Percentiles rank a stretch among this genome's conserved stretches.
phyloP scores from a whole-genome alignment of 192 early-diverging fungal species.

The Backusella tuberculispora region DNA sequence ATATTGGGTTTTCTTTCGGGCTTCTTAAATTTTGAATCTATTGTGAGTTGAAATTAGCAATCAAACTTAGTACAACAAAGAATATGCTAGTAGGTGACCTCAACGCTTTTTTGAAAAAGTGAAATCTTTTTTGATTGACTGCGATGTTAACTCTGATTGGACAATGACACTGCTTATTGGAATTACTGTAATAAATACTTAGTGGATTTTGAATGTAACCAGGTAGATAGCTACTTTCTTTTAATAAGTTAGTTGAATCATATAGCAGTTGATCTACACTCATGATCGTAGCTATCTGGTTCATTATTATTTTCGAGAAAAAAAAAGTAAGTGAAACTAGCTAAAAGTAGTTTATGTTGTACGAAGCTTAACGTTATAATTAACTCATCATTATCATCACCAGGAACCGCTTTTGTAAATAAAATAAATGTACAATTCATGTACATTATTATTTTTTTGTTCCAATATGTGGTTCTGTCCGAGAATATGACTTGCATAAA shows the following conservation, averaged over 20 bases:
- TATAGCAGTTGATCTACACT: not conserved
- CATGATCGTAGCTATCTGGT: not conserved
- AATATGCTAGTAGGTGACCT: too few species aligned
- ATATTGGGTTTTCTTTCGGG: too few species aligned
- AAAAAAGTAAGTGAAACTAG: not conserved
- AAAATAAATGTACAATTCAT: not conserved
- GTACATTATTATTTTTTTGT: not conserved
- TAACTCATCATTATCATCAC: not conserved
- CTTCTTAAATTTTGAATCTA: too few species aligned
- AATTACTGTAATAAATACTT: not conserved
- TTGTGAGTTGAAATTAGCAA: too few species aligned
- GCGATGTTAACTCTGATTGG: too few species aligned
- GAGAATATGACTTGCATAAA: constrained; percentile 1
- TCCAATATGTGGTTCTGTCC: not conserved
- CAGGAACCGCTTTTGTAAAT: not conserved
- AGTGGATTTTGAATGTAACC: not conserved
- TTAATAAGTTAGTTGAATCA: not conserved
- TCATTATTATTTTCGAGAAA: not conserved
- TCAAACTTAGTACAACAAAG: too few species aligned
- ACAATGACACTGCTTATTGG: too few species aligned
- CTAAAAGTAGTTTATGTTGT: not conserved
- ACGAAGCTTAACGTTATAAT: constrained; percentile 1
- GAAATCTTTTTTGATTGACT: too few species aligned
- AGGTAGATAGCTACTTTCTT: not conserved
- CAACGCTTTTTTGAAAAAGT: too few species aligned